Percentiles rank a stretch among this genome's conserved stretches.
Conservation (phyloP, 2,329 filamentous ascomycete species). For the Colletotrichum orbiculare region DNA sequence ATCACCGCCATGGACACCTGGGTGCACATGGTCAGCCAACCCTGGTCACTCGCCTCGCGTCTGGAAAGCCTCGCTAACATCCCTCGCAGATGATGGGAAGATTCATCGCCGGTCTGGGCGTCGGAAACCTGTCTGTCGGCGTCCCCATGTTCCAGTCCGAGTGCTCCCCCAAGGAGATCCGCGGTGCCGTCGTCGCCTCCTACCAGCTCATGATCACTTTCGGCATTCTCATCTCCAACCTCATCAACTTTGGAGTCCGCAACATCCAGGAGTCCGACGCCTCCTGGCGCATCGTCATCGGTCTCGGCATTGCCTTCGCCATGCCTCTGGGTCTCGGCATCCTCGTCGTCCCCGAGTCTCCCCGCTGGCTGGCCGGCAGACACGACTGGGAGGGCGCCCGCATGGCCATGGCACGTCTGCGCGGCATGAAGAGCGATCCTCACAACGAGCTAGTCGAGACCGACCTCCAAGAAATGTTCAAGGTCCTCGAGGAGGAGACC, state of each 20-base stretch:
- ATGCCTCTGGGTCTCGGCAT: slow-evolving; percentile 64
- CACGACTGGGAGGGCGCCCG: slow-evolving; percentile 60
- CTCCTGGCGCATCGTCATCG: slow-evolving; percentile 73
- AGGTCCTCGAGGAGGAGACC: slow-evolving; percentile 57
- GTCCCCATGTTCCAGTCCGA: slow-evolving; percentile 77
- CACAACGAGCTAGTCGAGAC: slow-evolving; percentile 57
- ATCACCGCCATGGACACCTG: slow-evolving; percentile 68
- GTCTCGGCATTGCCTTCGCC: slow-evolving; percentile 64
- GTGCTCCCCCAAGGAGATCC: slow-evolving; percentile 69
- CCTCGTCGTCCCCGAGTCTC: slow-evolving; percentile 65
- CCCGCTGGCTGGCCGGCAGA: slow-evolving; percentile 64
- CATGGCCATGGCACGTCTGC: slow-evolving; percentile 63
- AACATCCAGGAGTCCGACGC: slow-evolving; percentile 52
- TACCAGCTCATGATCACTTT: slow-evolving; percentile 81
- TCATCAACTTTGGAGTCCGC: slow-evolving; percentile 64
- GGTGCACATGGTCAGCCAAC: slow-evolving; percentile 63
- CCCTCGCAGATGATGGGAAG: slow-evolving; percentile 64
- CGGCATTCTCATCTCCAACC: slow-evolving; percentile 70
- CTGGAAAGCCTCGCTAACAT: too few relatives aligned
- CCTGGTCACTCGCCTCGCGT: too few relatives aligned
- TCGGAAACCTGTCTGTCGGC: slow-evolving; percentile 73
- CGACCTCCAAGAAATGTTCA: slow-evolving; percentile 65
- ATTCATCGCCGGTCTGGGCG: slow-evolving; percentile 74
- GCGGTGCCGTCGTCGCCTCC: slow-evolving; percentile 73
- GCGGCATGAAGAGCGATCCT: slow-evolving; percentile 60